A percentile compares a stretch with the other conserved stretches of the same genome.
These are phyloP conservation scores for Pichia sp. DNA, from an alignment of 1,139 yeast species.

Conservation along the genomic window DNA sequence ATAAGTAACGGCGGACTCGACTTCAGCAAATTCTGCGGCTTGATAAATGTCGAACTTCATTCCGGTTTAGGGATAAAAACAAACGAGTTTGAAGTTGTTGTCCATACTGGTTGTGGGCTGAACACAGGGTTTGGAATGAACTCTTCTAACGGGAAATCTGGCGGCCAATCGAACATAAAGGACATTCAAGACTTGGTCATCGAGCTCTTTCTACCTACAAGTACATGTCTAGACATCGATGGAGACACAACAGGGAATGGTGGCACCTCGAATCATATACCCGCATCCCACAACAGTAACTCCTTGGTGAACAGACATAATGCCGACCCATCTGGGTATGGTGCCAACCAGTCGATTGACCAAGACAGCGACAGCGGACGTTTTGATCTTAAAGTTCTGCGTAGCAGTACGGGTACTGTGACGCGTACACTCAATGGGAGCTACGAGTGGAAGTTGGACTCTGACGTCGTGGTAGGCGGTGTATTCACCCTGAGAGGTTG, in stretches of 20 bases:
- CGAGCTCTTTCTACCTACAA: conserved; percentile 38
- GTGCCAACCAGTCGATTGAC: conserved; percentile 1
- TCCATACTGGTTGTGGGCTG: conserved; percentile 39
- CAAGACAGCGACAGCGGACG: neutral
- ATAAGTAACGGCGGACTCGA: conserved; percentile 20
- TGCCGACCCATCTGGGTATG: neutral
- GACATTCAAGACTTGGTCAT: conserved; percentile 56
- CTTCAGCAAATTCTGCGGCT: conserved; percentile 41
- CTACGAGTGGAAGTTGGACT: conserved; percentile 73
- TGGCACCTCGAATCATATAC: neutral
- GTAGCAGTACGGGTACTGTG: conserved; percentile 74
- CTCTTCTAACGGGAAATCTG: neutral
- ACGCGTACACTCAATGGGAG: conserved; percentile 47
- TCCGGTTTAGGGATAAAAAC: conserved; percentile 55
- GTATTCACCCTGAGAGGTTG: conserved; percentile 66
- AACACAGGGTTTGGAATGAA: conserved; percentile 31
- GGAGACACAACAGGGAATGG: conserved; percentile 7
- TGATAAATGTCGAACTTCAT: conserved; percentile 56
- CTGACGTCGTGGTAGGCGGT: conserved; percentile 58
- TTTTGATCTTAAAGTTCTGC: conserved; percentile 39
- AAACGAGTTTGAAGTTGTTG: conserved; percentile 73
- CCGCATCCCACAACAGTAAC: neutral
- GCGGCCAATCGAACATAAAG: conserved; percentile 33
- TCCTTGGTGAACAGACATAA: neutral
- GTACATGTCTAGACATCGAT: conserved; percentile 17